Percentiles rank a stretch among this genome's conserved stretches.
phyloP scores from a whole-genome alignment of 2,329 filamentous ascomycete species.

The Curvularia hawaiiensis region DNA sequence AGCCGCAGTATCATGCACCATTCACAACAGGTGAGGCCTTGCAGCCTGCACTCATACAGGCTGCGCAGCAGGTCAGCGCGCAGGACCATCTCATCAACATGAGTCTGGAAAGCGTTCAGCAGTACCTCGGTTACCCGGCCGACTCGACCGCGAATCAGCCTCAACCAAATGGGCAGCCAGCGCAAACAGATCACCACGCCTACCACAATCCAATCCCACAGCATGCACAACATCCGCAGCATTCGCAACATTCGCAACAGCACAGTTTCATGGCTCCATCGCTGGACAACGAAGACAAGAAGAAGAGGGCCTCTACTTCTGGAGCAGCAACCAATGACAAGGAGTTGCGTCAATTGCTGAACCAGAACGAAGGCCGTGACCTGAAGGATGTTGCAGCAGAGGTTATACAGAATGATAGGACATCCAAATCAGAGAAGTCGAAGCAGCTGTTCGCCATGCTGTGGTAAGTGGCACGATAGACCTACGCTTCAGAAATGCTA shows the following conservation, averaged over 20 bases:
- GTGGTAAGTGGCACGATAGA: slow-evolving; percentile 62
- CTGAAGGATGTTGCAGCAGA: slow-evolving; percentile 76
- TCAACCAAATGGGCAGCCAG: slow-evolving; percentile 26
- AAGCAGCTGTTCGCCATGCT: slow-evolving; percentile 89
- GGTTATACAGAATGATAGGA: slow-evolving; percentile 78
- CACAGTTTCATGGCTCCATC: slow-evolving; percentile 36
- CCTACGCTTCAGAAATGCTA: slow-evolving; percentile 22
- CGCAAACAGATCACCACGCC: slow-evolving; percentile 36
- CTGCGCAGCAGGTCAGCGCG: slow-evolving; percentile 44
- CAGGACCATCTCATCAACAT: slow-evolving; percentile 40
- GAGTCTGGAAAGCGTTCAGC: slow-evolving; percentile 42
- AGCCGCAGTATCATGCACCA: slow-evolving; percentile 35
- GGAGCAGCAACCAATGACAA: slow-evolving; percentile 80
- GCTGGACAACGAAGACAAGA: slow-evolving; percentile 51
- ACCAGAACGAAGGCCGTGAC: slow-evolving; percentile 68
- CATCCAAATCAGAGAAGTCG: slow-evolving; percentile 80
- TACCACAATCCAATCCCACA: slow-evolving; percentile 37
- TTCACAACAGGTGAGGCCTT: slow-evolving; percentile 38
- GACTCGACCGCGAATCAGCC: slow-evolving; percentile 25
- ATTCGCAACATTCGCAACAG: slow-evolving; percentile 31
- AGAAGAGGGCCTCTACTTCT: slow-evolving; percentile 63
- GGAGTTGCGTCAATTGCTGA: slow-evolving; percentile 77
- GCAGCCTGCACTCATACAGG: slow-evolving; percentile 42
- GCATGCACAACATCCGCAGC: slow-evolving; percentile 30
- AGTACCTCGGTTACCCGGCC: slow-evolving; percentile 38